Base-by-base conservation (phyloP, 2,329 filamentous ascomycete genomes). In the Talaromyces rugulosus region DNA sequence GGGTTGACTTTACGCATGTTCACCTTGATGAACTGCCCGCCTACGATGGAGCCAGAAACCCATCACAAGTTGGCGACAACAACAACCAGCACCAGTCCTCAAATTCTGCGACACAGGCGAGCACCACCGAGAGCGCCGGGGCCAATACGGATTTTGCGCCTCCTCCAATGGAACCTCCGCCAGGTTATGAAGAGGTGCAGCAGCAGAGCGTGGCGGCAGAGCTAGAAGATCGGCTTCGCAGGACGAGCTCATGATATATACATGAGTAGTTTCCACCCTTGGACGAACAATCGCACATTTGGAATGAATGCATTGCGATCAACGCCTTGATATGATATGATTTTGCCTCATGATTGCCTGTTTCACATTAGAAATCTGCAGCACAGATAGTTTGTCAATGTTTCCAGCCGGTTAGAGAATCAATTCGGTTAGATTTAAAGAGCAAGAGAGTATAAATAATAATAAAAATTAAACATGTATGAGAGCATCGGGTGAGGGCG, bases 171-270 rank as follows among this genome's bases (percentile, higher is more conserved):
- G 93, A 95, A 72, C 92, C 93, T 5, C 94, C 94, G 55, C 94
- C 94, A 56, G 90, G 87, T 40, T 98, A 98, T 72, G 92, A 97
- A 70, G 92, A 96, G 75, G 90, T 91, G 31, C 94, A 97, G 75
- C 87, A 92, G 72, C 86, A 91, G 67, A 90, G 89, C 63, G 82
- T 93, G 66, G 88, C 89, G 53, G 85, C 89, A 64, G 90, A 90
- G 67, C 81, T 91, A 51, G 90, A 94, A 71, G 82, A 83, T 65
- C 81, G 83, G 67, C 78, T 75, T 61, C 75, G 72, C 54, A 67
- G 68, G 52, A 66, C 67, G 53, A 72, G 68, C 58, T 76, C 61
- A 28, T 52, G 36, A 44, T n/a, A 33, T 27, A 28, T 42, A 23
- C 23, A 23, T 23, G 23, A 8, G 23, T 23, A 23, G 23, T 28